These are phyloP conservation scores for Trichophyton equinum DNA, from an alignment of 2,329 filamentous ascomycete species.

Conservation along the genomic window DNA sequence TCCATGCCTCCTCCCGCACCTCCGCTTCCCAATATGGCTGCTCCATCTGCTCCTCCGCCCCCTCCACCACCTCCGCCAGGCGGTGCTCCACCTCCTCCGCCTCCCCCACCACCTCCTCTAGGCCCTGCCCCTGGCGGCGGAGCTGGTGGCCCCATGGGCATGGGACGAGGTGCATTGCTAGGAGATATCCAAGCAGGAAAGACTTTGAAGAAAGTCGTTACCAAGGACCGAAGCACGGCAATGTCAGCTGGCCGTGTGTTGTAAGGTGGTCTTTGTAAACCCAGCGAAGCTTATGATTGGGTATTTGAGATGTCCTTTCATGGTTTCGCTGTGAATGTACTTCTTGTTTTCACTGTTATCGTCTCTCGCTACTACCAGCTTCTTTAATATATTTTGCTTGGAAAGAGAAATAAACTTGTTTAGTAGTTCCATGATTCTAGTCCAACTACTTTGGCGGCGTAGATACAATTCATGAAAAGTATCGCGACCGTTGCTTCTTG, in stretches of 20 bases:
- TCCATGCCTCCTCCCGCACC: conserved; percentile 23
- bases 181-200: conserved; percentile 72
- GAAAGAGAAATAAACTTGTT: conserved; percentile 3
- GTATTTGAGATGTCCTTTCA: background rate
- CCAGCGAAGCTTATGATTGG: background rate
- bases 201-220: conserved; percentile 72
- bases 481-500: too few relatives aligned
- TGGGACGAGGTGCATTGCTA: conserved; percentile 51
- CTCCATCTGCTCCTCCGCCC: conserved; percentile 24
- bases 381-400: background rate
- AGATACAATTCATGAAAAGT: too few relatives aligned
- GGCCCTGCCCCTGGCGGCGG: conserved; percentile 11
- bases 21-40: conserved; percentile 13
- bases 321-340: background rate
- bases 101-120: conserved; percentile 16
- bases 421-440: too few relatives aligned
- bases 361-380: too few relatives aligned
- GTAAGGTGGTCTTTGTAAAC: conserved; percentile 14
- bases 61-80: conserved; percentile 25
- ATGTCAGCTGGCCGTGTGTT: conserved; percentile 64
- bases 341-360: background rate
- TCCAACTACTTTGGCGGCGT: too few relatives aligned
- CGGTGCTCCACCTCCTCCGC: conserved; percentile 27
- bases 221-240: conserved; percentile 70
- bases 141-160: background rate